Evolutionary conservation across 352 stramenopile species (phyloP), one percentile per base, ranked within the genome.

Genomic region (Phytophthora hibernalis): DNA sequence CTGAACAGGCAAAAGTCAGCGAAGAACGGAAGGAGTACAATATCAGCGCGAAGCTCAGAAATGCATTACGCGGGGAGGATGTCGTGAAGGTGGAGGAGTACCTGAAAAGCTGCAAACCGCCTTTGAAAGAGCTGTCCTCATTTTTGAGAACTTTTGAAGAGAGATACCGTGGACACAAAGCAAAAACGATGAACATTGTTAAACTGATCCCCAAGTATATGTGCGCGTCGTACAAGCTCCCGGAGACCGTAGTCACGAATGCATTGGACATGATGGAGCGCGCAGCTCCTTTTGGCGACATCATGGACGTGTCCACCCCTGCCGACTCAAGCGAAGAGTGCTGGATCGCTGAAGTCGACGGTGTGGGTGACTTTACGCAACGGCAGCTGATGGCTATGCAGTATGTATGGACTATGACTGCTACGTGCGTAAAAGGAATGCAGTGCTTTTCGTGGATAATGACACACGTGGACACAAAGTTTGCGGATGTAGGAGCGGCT

Each of bases 301-400:
- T 12, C 4, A 35, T 45, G 40, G 40, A 52, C 33, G 6, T 61
- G 5, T 37, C 2, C 16, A 53, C 18, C 4, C 13, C 54, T 15
- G 12, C 11, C 9, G 28, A 53, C 24, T 5, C 11, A 6, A 52
- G 3, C 18, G 18, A 12, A 15, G 42, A n/a, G n/a, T n/a, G n/a
- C n/a, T n/a, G n/a, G n/a, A n/a, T n/a, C n/a, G 10, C 52, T n/a
- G 33, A 5, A 6, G 21, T 53, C 5, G 28, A 53, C 10, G 26
- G 28, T 35, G 13, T 47, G 3, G 42, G 44, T 15, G 44, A 47
- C 0, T 43, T 61, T 20, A 60, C 52, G 24, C 37, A 51, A 12
- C n/a, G 38, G 12, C 54, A 61, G 12, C 18, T 53, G 5, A 61
- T 61, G 54, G 5, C 28, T 10, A 61, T 61, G 40, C 26, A 53